Conservation (phyloP, 2,329 filamentous ascomycete species). For the Arachnomyces sp. region DNA sequence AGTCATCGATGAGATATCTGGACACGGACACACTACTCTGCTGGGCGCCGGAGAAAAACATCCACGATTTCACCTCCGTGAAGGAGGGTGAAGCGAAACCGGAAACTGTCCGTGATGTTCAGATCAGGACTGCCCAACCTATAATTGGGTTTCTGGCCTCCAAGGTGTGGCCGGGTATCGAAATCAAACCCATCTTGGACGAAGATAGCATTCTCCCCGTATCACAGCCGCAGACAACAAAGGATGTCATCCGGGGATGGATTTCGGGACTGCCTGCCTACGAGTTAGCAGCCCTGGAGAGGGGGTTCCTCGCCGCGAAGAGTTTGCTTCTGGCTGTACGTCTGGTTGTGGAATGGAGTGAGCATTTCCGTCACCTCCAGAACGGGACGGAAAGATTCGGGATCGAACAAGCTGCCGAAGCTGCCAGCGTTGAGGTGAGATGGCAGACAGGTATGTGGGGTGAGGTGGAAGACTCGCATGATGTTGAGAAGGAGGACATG, state of each 20-base stretch:
- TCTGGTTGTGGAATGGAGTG: constrained; percentile 79
- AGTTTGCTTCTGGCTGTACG: constrained; percentile 70
- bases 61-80: constrained; percentile 44
- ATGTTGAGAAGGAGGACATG: constrained; percentile 88
- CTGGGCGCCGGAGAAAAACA: constrained; percentile 59
- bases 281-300: constrained; percentile 80
- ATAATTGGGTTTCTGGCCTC: constrained; percentile 64
- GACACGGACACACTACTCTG: constrained; percentile 88
- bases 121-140: constrained; percentile 59
- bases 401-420: constrained; percentile 70
- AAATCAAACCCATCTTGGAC: constrained; percentile 73
- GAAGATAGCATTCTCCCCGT: constrained; percentile 65
- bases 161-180: constrained; percentile 74
- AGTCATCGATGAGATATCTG: constrained; percentile 71
- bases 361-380: constrained; percentile 53
- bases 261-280: constrained; percentile 61
- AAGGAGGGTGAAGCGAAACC: constrained; percentile 38
- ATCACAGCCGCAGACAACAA: constrained; percentile 65
- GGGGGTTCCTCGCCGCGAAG: constrained; percentile 77
- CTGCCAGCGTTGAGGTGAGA: constrained; percentile 72
- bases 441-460: constrained; percentile 93
- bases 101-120: constrained; percentile 60
- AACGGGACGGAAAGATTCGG: constrained; percentile 50
- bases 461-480: constrained; percentile 95
- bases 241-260: constrained; percentile 71